Evolutionary conservation across 345 rosid species (phyloP).

Genomic region (Microthlaspi erraticum): DNA sequence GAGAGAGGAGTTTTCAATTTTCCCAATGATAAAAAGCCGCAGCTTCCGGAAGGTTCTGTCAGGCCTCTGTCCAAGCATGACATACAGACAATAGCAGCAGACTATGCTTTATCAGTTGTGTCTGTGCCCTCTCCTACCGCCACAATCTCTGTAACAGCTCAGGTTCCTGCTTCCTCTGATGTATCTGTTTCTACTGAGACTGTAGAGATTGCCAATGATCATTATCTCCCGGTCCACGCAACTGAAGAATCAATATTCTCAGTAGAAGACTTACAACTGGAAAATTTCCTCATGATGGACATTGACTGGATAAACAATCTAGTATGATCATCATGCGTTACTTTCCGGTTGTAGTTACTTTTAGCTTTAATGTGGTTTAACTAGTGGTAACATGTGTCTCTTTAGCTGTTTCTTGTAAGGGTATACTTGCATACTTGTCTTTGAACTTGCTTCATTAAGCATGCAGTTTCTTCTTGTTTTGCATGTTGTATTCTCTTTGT

Average conservation of each 20-base stretch:
- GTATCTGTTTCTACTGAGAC: conserved; percentile 30
- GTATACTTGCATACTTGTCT: conserved; percentile 31
- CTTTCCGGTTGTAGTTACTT: conserved; percentile 12
- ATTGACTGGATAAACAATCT: conserved; percentile 49
- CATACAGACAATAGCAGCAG: conserved; percentile 45
- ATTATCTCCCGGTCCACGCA: conserved; percentile 34
- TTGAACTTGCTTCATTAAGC: conserved; percentile 24
- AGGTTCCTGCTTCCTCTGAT: conserved; percentile 36
- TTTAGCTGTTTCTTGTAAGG: conserved; percentile 24
- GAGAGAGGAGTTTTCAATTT: conserved; percentile 50
- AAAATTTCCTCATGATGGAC: conserved; percentile 51
- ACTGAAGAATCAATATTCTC: conserved; percentile 31
- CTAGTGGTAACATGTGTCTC: conserved; percentile 23
- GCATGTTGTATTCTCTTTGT: conserved; percentile 24
- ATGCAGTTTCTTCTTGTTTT: conserved; percentile 30
- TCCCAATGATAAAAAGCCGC: conserved; percentile 47
- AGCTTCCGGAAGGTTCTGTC: conserved; percentile 45
- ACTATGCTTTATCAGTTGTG: conserved; percentile 43
- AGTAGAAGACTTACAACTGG: conserved; percentile 47
- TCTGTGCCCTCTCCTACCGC: conserved; percentile 31
- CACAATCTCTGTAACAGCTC: conserved; percentile 33
- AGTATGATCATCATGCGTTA: conserved; percentile 35
- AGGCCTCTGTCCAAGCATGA: conserved; percentile 44
- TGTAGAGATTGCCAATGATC: conserved; percentile 28
- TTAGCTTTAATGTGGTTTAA: conserved; percentile 28